A percentile compares a stretch with the other conserved stretches of the same genome.
Evolutionary conservation across 2,329 filamentous ascomycete genomes (phyloP).

Genomic region (Aspergillus floridensis): DNA sequence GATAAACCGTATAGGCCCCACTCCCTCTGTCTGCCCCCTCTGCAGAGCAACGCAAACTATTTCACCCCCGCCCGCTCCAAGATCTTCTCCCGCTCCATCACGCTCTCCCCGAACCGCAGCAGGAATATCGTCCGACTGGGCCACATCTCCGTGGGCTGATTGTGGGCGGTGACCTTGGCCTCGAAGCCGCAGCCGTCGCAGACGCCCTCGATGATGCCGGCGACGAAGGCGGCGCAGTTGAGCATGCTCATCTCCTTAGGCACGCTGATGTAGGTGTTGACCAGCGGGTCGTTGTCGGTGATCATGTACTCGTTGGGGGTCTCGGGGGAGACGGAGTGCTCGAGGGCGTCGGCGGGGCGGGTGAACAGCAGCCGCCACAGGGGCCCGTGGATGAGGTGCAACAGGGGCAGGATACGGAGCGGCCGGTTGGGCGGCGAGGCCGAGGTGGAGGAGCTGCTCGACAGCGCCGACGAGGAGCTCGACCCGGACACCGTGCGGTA

Average conservation of each 20-base stretch:
- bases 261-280: conserved; percentile 90
- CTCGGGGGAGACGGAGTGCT: conserved; percentile 76
- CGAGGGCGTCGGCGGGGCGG: conserved; percentile 85
- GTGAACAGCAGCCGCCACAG: conserved; percentile 91
- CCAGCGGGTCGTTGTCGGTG: conserved; percentile 93
- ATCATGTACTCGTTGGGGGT: conserved; percentile 98
- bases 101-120: conserved; percentile 86
- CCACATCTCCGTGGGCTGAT: conserved; percentile 76
- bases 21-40: too few relatives aligned
- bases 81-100: conserved; percentile 86
- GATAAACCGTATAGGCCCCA: too few relatives aligned
- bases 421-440: conserved; percentile 71
- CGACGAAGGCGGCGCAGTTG: conserved; percentile 93
- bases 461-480: conserved; percentile 76
- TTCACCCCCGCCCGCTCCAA: conserved; percentile 60
- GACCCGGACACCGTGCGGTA: conserved; percentile 76
- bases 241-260: conserved; percentile 94
- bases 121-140: conserved; percentile 94
- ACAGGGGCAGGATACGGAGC: conserved; percentile 81
- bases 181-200: conserved; percentile 91
- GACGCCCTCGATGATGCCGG: conserved; percentile 90
- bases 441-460: conserved; percentile 66
- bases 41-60: conserved; percentile 21
- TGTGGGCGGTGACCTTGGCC: conserved; percentile 86
- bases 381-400: conserved; percentile 92